Base-by-base conservation (phyloP, 1,139 yeast genomes). In the Yamadazyma atmosphaerica region DNA sequence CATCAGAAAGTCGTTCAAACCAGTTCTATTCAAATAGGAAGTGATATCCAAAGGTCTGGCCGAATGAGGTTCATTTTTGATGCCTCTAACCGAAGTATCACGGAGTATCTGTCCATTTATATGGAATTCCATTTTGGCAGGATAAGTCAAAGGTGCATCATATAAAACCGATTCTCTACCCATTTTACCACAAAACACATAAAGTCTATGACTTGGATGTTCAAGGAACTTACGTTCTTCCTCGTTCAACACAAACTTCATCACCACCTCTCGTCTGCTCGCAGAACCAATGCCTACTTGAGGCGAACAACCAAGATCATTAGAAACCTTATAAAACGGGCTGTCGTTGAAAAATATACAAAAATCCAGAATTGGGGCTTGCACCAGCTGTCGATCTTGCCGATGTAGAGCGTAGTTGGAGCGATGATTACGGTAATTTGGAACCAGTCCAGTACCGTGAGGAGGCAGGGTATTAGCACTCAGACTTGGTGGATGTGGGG, bases 1-100 rank as follows among this genome's bases (percentile, higher is more conserved):
- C 30, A 83, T 50, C 37, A 71, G 73, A 16, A 83, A 49, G 2
- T 55, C 49, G 50, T 81, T 82, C 2, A 46, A 34, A 4, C 45
- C 45, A 0, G 66, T 61, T 1, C 43, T 43, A 11, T 60, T 58
- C n/a, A 78, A 30, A 39, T 60, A 58, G 1, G 65, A 60, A 0
- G 86, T 79, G 32, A 83, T 51, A 55, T 85, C 81, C 1, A 84
- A 84, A 0, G 92, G 90, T 40, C 74, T 72, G 1, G 83, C 79
- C 0, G 89, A 77, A 0, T 87, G 87, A 0, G 71, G 68, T 41
- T 70, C 76, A 34, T 78, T 77, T 54, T 82, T 83, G 28, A 83
- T 63, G 1, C 88, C 89, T 47, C 74, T 70, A 18, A 76, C 74
- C 1, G 37, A 25, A 4, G 33, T 19, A 43, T 72, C 80, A 27